Evolutionary conservation across 352 stramenopile species (phyloP).

Genomic region (Phytophthora multivora): DNA sequence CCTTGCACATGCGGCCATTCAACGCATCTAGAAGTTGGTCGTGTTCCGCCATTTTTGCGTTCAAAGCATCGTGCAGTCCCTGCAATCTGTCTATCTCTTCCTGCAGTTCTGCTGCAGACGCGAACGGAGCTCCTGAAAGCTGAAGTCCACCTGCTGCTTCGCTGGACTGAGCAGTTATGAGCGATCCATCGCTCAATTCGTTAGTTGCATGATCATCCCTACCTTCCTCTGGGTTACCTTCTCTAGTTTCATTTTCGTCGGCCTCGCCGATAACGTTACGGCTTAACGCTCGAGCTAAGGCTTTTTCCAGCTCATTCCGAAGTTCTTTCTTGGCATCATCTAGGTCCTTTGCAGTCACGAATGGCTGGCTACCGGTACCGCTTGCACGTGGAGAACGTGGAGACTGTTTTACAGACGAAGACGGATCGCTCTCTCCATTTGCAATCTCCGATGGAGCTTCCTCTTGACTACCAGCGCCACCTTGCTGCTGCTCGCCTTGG

Average conservation of each 20-base stretch:
- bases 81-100: constrained; percentile 48
- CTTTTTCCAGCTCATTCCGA: constrained; percentile 48
- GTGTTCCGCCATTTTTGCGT: constrained; percentile 39
- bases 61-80: constrained; percentile 42
- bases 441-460: neutral
- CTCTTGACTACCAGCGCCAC: neutral
- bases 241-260: constrained; percentile 15
- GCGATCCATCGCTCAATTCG: neutral
- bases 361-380: constrained; percentile 16
- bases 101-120: constrained; percentile 47
- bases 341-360: constrained; percentile 57
- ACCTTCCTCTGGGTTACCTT: neutral
- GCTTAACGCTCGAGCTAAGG: constrained; percentile 49
- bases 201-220: neutral
- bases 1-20: constrained; percentile 31
- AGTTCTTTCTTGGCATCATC: constrained; percentile 49
- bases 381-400: constrained; percentile 20
- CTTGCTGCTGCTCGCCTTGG: constrained; percentile 25
- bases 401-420: constrained; percentile 5
- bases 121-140: constrained; percentile 41
- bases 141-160: constrained; percentile 7
- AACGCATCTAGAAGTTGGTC: constrained; percentile 45
- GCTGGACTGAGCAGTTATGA: constrained; percentile 2
- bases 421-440: neutral
- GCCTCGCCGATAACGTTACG: constrained; percentile 35